phyloP scores from a whole-genome alignment of 768 basidiomycete species.

The Mrakia blollopis region DNA sequence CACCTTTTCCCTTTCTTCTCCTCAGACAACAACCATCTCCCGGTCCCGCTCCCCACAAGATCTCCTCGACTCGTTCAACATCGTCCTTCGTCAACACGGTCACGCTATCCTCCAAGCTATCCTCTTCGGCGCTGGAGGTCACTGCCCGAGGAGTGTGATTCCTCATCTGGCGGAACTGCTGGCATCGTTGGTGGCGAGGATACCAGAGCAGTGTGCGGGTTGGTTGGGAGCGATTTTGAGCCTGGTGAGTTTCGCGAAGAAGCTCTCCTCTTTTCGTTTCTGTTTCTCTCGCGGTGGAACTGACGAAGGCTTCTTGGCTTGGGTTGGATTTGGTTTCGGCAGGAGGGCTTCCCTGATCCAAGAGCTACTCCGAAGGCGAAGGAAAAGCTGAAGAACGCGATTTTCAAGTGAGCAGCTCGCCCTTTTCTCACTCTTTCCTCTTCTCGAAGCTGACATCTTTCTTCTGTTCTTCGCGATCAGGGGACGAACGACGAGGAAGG shows the following conservation, averaged over 20 bases:
- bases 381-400: constrained; percentile 55
- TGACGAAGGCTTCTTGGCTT: too few relatives aligned
- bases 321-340: neutral
- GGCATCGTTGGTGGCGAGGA: constrained; percentile 59
- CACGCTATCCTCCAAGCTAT: constrained; percentile 60
- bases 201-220: constrained; percentile 53
- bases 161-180: constrained; percentile 81
- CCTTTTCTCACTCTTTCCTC: constrained; percentile 4
- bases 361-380: constrained; percentile 72
- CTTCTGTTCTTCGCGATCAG: neutral
- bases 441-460: neutral
- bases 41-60: constrained; percentile 52
- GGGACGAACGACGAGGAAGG: constrained; percentile 6
- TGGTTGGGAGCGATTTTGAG: constrained; percentile 72
- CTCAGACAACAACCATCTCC: constrained; percentile 19
- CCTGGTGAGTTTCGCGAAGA: constrained; percentile 36
- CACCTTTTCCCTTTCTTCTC: neutral
- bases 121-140: constrained; percentile 72
- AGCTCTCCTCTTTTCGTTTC: too few relatives aligned
- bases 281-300: too few relatives aligned
- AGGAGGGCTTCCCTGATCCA: constrained; percentile 70
- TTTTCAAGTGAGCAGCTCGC: constrained; percentile 39
- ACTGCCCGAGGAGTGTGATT: constrained; percentile 74
- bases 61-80: constrained; percentile 49
- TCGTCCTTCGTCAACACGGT: constrained; percentile 51